Conservation (phyloP, 441 rosid species). For the Gossypium davidsonii region DNA sequence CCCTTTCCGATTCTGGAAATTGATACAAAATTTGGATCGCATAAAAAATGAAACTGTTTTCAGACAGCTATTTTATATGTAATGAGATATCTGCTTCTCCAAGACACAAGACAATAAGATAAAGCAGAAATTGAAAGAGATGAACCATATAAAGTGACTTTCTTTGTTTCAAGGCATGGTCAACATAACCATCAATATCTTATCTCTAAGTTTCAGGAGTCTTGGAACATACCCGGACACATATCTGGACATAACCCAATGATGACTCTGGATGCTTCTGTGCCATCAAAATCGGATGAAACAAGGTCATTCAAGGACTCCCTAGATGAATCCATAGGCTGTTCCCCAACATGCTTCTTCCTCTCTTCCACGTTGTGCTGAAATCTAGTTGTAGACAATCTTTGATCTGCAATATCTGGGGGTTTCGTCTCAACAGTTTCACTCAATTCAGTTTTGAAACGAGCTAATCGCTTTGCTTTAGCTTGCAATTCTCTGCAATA, state of each 20-base stretch:
- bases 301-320: conserved; percentile 37
- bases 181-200: conserved; percentile 1
- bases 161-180: conserved; percentile 12
- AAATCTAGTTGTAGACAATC: conserved; percentile 31
- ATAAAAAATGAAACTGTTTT: conserved; percentile 13
- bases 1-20: conserved; percentile 80
- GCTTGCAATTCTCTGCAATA: conserved; percentile 76
- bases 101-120: background rate
- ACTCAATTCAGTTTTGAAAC: conserved; percentile 73
- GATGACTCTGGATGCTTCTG: conserved; percentile 53
- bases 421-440: conserved; percentile 34
- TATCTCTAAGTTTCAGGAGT: conserved; percentile 9
- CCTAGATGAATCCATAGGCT: conserved; percentile 33
- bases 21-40: conserved; percentile 20
- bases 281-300: conserved; percentile 50
- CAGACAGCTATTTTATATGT: conserved; percentile 13
- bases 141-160: background rate
- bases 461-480: conserved; percentile 87
- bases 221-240: conserved; percentile 81
- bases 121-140: background rate
- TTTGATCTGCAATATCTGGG: conserved; percentile 38
- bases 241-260: conserved; percentile 89
- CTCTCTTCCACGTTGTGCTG: conserved; percentile 34
- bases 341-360: conserved; percentile 24
- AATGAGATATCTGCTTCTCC: conserved; percentile 14